Base-by-base conservation (phyloP, 2,329 filamentous ascomycete genomes). In the Bimuria novae-zelandiae region DNA sequence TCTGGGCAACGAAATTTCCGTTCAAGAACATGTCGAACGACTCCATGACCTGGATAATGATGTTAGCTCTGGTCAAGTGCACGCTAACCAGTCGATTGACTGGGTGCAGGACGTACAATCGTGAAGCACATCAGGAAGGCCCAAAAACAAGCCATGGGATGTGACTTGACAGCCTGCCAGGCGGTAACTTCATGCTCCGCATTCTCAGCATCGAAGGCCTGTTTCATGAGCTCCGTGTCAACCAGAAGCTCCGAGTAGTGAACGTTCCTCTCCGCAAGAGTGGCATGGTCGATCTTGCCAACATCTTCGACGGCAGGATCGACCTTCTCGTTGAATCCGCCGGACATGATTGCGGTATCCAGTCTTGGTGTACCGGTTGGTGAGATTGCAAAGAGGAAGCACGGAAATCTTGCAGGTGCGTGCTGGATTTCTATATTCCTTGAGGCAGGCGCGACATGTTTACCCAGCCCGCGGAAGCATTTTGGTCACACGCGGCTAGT, bases 91-190 rank as follows among this genome's bases (percentile, higher is more conserved):
- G 8, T 36, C n/a, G n/a, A 36, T 36, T n/a, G 33, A 36, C 5
- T 7, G 30, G n/a, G 30, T n/a, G 25, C 25, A 23, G 22, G 2
- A 59, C 65, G 54, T 43, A 83, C 80, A 72, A 83, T 83, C 11
- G 78, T 82, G 69, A 69, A 81, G 37, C 78, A 83, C 64, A 83
- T 79, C 62, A 81, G 67, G 52, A 82, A 82, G 11, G 79, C 80
- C 80, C 81, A 83, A 60, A 78, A 80, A 25, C 75, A 77, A 56
- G 80, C 80, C 71, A 76, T 76, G 5, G 80, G 80, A 62, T 83
- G 80, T 10, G 74, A 74, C 64, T 72, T 77, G 56, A 81, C 75
- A 37, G 81, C 81, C 60, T 81, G 55, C 46, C 75, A 58, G 41
- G 80, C 75, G 0, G 62, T 68, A 80, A 82, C 81, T 32, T 76